phyloP scores from a whole-genome alignment of 176 grass and related monocot species.

The Bothriochloa decipiens region DNA sequence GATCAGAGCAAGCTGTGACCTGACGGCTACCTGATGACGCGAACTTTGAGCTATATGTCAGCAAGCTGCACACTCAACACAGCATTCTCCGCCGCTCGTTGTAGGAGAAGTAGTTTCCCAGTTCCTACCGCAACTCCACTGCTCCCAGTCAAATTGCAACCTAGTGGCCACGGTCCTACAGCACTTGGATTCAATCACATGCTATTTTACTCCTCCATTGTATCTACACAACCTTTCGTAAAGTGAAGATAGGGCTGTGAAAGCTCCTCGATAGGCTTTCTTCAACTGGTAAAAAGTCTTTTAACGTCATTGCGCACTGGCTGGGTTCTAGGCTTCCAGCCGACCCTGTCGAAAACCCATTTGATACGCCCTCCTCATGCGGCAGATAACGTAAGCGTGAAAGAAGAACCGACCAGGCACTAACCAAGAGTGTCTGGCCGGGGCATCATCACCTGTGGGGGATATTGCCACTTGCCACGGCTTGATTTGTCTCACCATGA shows the following conservation, averaged over 20 bases:
- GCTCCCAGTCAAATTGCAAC: neutral
- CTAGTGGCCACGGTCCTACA: neutral
- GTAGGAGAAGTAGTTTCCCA: neutral
- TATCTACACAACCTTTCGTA: neutral
- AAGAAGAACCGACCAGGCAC: conserved; percentile 26
- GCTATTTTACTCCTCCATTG: neutral
- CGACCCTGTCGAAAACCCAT: neutral
- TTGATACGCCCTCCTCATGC: neutral
- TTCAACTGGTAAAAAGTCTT: neutral
- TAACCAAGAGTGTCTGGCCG: neutral
- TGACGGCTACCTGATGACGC: neutral
- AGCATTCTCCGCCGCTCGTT: neutral
- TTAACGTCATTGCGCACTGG: neutral
- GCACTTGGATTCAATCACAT: neutral
- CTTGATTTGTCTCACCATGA: neutral
- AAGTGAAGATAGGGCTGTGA: neutral
- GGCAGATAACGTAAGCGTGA: neutral
- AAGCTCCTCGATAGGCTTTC: neutral
- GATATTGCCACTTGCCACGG: neutral
- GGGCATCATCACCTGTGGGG: no score
- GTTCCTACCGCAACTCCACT: neutral
- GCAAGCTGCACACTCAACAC: neutral
- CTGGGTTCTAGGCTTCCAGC: neutral
- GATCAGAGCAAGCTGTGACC: neutral
- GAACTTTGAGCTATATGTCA: neutral